phyloP scores from a whole-genome alignment of 2,329 filamentous ascomycete genomes.

The Aspergillus sp. region DNA sequence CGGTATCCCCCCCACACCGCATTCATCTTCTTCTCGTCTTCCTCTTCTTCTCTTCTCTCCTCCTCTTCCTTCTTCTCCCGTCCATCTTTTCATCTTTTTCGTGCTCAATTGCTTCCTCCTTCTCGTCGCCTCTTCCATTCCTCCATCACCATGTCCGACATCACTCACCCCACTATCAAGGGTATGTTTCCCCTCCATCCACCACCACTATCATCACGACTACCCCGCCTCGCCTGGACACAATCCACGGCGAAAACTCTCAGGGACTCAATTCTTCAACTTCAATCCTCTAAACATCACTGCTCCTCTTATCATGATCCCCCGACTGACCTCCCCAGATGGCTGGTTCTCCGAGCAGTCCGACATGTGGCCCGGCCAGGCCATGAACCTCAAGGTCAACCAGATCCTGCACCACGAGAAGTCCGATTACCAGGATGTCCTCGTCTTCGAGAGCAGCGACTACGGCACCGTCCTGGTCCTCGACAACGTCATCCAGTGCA shows the following conservation, averaged over 20 bases:
- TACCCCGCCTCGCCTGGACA: constrained; percentile 14
- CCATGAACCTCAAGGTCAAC: constrained; percentile 97
- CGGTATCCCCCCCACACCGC: constrained; percentile 16
- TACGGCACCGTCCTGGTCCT: constrained; percentile 94
- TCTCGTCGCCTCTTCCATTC: constrained; percentile 13
- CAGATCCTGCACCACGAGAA: constrained; percentile 99
- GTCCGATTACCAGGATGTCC: constrained; percentile 97
- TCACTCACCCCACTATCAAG: constrained; percentile 74
- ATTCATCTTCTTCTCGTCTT: constrained; percentile 17
- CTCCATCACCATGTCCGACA: constrained; percentile 60
- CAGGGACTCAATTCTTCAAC: constrained; percentile 2
- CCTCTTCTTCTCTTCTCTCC: constrained; percentile 22
- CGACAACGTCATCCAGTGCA: constrained; percentile 98
- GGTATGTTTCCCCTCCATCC: constrained; percentile 47
- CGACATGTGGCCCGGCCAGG: constrained; percentile 98
- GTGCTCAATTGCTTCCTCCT: constrained; percentile 9
- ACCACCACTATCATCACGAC: background rate
- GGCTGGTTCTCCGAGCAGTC: constrained; percentile 99
- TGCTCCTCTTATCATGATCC: background rate
- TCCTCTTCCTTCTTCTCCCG: constrained; percentile 20
- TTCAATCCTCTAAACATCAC: background rate
- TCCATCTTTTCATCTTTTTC: constrained; percentile 12
- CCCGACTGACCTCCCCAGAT: constrained; percentile 58
- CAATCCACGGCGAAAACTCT: constrained; percentile 1
- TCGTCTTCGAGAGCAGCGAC: constrained; percentile 97